These are phyloP conservation scores for Exsudoporus floridanus DNA, from an alignment of 1,284 basidiomycete genomes.

Conservation along the genomic window DNA sequence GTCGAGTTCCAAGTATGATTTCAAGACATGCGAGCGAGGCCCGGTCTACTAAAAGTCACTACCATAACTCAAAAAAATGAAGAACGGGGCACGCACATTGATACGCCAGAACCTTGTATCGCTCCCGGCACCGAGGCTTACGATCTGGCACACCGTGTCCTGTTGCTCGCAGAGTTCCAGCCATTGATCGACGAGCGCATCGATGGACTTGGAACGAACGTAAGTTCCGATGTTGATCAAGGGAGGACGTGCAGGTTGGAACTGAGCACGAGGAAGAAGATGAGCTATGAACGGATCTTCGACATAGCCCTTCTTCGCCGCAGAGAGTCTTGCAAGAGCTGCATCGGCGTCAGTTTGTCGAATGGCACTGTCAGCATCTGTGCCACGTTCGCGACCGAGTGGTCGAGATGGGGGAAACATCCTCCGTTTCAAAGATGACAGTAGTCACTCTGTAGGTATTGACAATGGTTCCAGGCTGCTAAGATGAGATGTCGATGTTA, in stretches of 20 bases:
- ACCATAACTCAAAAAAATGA: constrained; percentile 32
- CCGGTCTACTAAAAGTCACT: constrained; percentile 47
- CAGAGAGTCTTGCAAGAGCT: constrained; percentile 75
- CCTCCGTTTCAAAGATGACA: not conserved
- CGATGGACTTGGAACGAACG: constrained; percentile 80
- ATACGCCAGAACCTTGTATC: constrained; percentile 79
- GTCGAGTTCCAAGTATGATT: constrained; percentile 85
- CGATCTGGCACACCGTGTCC: constrained; percentile 25
- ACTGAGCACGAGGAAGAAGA: constrained; percentile 63
- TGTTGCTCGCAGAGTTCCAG: constrained; percentile 38
- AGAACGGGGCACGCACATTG: constrained; percentile 47
- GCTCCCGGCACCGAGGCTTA: constrained; percentile 30
- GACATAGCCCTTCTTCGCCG: constrained; percentile 75
- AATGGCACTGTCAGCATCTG: constrained; percentile 54
- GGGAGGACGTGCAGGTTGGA: constrained; percentile 70
- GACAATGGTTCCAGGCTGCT: not conserved
- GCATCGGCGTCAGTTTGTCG: constrained; percentile 76
- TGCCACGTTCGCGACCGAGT: constrained; percentile 18
- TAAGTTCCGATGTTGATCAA: constrained; percentile 96
- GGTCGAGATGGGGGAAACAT: constrained; percentile 24
- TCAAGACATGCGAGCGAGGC: constrained; percentile 46
- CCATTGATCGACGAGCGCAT: constrained; percentile 77
- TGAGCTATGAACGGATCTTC: constrained; percentile 66
- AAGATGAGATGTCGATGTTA: not conserved
- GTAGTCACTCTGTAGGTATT: not conserved